These are phyloP conservation scores for Blastocystis sp. DNA, from an alignment of 352 stramenopile genomes.

Conservation along the genomic window DNA sequence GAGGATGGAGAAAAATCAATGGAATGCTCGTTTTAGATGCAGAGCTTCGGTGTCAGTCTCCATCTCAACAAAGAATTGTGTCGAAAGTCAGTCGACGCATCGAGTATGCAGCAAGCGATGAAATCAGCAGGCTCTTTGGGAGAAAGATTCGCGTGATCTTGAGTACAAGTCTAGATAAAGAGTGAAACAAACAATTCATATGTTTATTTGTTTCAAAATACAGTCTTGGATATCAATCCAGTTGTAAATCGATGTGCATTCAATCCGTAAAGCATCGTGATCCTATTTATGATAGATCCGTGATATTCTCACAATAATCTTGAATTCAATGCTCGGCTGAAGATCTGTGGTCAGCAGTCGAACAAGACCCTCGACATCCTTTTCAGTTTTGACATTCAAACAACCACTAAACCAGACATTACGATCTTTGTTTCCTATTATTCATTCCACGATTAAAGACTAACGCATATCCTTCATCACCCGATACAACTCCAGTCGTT, in stretches of 20 bases:
- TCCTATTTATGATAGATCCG: not conserved
- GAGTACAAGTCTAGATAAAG: not conserved
- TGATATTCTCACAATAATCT: not conserved
- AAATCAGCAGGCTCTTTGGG: conserved; percentile 14
- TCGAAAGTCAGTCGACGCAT: not conserved
- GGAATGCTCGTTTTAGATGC: not conserved
- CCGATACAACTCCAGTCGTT: conserved; percentile 12
- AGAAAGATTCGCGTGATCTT: not conserved
- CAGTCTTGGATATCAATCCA: conserved; percentile 8
- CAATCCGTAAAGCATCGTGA: not conserved
- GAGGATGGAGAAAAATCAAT: conserved; percentile 19
- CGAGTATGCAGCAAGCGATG: not conserved
- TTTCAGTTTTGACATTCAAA: not conserved
- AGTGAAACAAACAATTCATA: not conserved
- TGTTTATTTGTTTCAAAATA: conserved; percentile 9
- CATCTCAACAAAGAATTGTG: conserved; percentile 24
- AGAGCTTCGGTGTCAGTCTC: not conserved
- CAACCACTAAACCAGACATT: not conserved
- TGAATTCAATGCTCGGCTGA: conserved; percentile 3
- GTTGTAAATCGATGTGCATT: not conserved
- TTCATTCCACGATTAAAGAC: not conserved
- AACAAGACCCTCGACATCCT: not conserved
- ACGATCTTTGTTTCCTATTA: not conserved
- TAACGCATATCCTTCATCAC: not conserved
- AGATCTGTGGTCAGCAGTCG: not conserved